Percentiles rank a stretch among this genome's conserved stretches.
Evolutionary conservation across 1,284 basidiomycete species (phyloP).

Genomic region (Sanghuangporus weigelae): DNA sequence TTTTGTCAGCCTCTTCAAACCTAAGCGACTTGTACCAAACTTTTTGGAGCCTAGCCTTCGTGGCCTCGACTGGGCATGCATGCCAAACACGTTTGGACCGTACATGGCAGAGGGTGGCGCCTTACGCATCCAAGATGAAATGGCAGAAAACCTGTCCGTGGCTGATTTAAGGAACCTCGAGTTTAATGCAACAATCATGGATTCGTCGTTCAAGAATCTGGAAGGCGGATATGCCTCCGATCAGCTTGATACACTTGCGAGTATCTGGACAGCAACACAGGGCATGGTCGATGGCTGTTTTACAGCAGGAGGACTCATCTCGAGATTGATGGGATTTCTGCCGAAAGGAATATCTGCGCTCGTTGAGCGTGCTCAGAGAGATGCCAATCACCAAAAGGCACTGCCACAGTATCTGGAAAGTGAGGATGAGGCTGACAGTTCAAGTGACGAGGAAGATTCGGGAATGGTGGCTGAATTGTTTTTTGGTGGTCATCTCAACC

Average conservation of each 20-base stretch:
- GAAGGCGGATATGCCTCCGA: conserved; percentile 1
- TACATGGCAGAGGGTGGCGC: conserved; percentile 14
- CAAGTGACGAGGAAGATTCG: conserved; percentile 11
- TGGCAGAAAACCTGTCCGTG: neutral
- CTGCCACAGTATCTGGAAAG: neutral
- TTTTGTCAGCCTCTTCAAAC: conserved; percentile 77
- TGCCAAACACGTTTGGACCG: conserved; percentile 58
- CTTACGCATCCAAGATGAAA: conserved; percentile 11
- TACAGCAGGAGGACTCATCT: conserved; percentile 1
- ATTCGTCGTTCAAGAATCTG: conserved; percentile 11
- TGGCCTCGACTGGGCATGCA: conserved; percentile 66
- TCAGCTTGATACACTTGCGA: neutral
- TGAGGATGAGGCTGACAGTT: conserved; percentile 9
- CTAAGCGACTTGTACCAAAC: conserved; percentile 72
- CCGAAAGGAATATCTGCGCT: conserved; percentile 9
- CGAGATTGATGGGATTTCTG: conserved; percentile 6
- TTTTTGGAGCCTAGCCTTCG: conserved; percentile 58
- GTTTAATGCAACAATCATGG: conserved; percentile 1
- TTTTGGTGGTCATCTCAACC: conserved; percentile 9
- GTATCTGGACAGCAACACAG: conserved; percentile 2
- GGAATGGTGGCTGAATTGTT: conserved; percentile 13
- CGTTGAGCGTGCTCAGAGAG: conserved; percentile 9
- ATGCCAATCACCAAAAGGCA: neutral
- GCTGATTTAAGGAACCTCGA: conserved; percentile 6
- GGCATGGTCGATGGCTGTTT: conserved; percentile 3